These are phyloP conservation scores for Sambucus nigra DNA, from an alignment of 129 eudicot genomes.

Conservation along the genomic window DNA sequence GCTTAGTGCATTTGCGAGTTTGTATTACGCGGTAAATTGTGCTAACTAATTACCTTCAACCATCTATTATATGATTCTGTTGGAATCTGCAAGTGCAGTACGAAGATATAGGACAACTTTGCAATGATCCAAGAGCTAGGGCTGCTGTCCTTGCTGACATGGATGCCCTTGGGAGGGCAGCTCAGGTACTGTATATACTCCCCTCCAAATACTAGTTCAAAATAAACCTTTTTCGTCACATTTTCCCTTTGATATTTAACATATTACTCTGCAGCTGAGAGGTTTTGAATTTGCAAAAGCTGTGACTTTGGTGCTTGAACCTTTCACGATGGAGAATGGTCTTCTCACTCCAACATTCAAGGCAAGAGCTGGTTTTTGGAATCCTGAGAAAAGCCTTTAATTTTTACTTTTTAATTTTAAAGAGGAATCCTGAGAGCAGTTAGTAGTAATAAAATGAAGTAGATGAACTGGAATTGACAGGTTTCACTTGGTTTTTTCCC, in stretches of 20 bases:
- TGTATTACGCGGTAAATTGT: too few relatives aligned
- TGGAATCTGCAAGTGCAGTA: constrained; percentile 23
- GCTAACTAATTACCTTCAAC: neutral
- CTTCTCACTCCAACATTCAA: constrained; percentile 81
- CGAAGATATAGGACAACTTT: constrained; percentile 46
- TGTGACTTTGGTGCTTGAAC: constrained; percentile 62
- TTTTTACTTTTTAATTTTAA: too few relatives aligned
- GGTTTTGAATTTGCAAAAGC: constrained; percentile 76
- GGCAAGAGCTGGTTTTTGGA: constrained; percentile 20
- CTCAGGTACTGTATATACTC: constrained; percentile 33
- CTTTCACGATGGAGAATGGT: constrained; percentile 81
- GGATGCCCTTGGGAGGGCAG: constrained; percentile 63
- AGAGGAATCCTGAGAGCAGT: too few relatives aligned
- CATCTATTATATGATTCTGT: neutral
- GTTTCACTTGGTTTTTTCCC: neutral
- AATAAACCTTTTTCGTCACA: neutral
- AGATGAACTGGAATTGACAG: neutral
- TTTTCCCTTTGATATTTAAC: neutral
- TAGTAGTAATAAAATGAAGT: neutral
- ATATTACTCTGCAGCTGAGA: constrained; percentile 42
- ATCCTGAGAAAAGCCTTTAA: neutral
- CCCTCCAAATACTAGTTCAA: too few relatives aligned
- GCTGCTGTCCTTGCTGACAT: constrained; percentile 64
- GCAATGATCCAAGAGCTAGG: constrained; percentile 59
- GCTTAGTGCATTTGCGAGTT: too few relatives aligned